A percentile compares a stretch with the other conserved stretches of the same genome.
Conservation (phyloP, 768 basidiomycete genomes). For the Tricholoma sp. region DNA sequence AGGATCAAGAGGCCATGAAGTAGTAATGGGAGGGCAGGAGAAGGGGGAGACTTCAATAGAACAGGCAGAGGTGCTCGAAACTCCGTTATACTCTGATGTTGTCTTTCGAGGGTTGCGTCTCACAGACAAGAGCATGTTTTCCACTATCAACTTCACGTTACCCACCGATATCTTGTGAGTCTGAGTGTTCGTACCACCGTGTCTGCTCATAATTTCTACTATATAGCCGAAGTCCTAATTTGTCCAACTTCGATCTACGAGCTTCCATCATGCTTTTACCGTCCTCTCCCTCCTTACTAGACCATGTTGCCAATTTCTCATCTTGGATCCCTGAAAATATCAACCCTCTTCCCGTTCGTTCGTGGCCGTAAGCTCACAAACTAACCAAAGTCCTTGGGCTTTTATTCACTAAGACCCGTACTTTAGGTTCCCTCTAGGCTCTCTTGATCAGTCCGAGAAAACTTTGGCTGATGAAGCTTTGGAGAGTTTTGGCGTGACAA, state of each 20-base stretch:
- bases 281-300: slow-evolving; percentile 24
- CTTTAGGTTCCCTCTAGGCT: slow-evolving; percentile 20
- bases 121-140: slow-evolving; percentile 19
- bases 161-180: slow-evolving; percentile 29
- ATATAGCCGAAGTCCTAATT: slow-evolving; percentile 17
- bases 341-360: slow-evolving; percentile 20
- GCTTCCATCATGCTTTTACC: slow-evolving; percentile 33
- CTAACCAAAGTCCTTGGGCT: not conserved
- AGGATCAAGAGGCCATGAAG: slow-evolving; percentile 1
- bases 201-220: not conserved
- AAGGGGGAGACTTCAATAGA: slow-evolving; percentile 8
- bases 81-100: slow-evolving; percentile 20
- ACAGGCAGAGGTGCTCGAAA: slow-evolving; percentile 7
- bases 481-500: slow-evolving; percentile 29
- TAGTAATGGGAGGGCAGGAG: not conserved
- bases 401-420: not conserved
- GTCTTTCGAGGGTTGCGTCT: slow-evolving; percentile 24
- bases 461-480: slow-evolving; percentile 23
- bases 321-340: slow-evolving; percentile 25
- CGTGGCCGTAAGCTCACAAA: slow-evolving; percentile 22
- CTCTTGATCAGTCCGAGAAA: slow-evolving; percentile 10
- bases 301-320: slow-evolving; percentile 24
- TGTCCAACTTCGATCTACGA: slow-evolving; percentile 29
- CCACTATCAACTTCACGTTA: slow-evolving; percentile 21
- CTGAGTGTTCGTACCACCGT: not conserved